Percentiles rank a stretch among this genome's conserved stretches.
Conservation (phyloP, 257 asterid species). For the Solanum peruvianum region DNA sequence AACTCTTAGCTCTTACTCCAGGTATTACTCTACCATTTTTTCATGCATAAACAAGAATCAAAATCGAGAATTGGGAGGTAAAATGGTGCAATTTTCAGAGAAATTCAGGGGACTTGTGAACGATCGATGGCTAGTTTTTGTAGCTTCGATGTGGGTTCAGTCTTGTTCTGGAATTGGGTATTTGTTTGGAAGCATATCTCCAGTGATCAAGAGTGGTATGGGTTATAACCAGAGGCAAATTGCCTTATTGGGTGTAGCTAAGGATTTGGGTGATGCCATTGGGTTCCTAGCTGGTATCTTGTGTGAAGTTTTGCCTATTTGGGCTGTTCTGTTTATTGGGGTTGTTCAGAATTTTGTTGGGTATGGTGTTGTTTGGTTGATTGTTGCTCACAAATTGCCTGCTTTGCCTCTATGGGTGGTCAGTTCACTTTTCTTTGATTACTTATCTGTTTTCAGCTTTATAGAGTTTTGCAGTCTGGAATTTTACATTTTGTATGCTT, state of each 20-base stretch:
- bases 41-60: neutral
- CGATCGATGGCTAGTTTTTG: slow-evolving; percentile 85
- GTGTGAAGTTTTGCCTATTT: slow-evolving; percentile 61
- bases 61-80: neutral
- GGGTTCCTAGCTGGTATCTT: slow-evolving; percentile 64
- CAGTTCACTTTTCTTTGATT: slow-evolving; percentile 8
- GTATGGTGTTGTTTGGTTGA: slow-evolving; percentile 78
- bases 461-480: neutral
- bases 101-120: slow-evolving; percentile 21
- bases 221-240: slow-evolving; percentile 71
- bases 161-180: slow-evolving; percentile 89
- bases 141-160: slow-evolving; percentile 94
- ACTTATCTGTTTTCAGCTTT: neutral
- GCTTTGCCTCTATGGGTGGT: slow-evolving; percentile 81
- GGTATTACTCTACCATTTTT: neutral
- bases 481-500: neutral
- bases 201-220: slow-evolving; percentile 54
- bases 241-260: slow-evolving; percentile 78
- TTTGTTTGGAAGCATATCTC: slow-evolving; percentile 78
- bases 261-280: slow-evolving; percentile 80
- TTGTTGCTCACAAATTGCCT: slow-evolving; percentile 42
- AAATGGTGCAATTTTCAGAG: slow-evolving; percentile 6
- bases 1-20: neutral
- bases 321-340: slow-evolving; percentile 63
- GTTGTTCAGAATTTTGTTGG: slow-evolving; percentile 75